Conservation (phyloP, 2,329 filamentous ascomycete species). For the Scolecobasidium constrictum region DNA sequence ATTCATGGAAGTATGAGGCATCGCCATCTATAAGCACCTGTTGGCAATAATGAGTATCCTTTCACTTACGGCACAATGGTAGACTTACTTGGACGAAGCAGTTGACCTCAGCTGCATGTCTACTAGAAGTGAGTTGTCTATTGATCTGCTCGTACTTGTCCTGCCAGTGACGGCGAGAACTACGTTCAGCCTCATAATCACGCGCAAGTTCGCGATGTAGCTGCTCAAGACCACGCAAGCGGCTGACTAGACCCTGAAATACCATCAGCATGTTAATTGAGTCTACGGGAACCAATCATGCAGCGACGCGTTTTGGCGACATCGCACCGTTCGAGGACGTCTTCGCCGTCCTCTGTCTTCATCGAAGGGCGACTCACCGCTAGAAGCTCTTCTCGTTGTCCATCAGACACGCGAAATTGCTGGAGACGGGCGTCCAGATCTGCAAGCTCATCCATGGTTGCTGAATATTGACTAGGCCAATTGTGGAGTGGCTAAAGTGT, state of each 20-base stretch:
- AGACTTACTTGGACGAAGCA: constrained; percentile 36
- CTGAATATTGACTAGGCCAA: too few species aligned
- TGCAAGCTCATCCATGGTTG: not conserved
- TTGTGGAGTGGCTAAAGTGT: too few species aligned
- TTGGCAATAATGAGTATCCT: too few species aligned
- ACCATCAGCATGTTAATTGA: not conserved
- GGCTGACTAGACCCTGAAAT: not conserved
- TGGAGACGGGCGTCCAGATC: constrained; percentile 19
- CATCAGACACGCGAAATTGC: constrained; percentile 23
- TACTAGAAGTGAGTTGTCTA: constrained; percentile 14
- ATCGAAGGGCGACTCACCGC: not conserved
- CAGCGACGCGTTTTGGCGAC: not conserved
- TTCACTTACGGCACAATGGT: too few species aligned
- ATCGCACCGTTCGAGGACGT: not conserved
- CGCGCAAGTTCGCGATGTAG: constrained; percentile 7
- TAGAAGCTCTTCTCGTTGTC: constrained; percentile 24
- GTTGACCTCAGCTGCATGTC: constrained; percentile 22
- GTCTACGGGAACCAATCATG: not conserved
- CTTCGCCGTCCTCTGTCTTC: not conserved
- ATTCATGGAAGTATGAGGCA: constrained; percentile 36
- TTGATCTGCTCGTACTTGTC: constrained; percentile 15
- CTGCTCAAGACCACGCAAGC: not conserved
- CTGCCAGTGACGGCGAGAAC: constrained; percentile 22
- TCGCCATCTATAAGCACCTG: constrained; percentile 40
- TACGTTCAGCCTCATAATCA: constrained; percentile 22